phyloP scores from a whole-genome alignment of 148 eudicot species.

The Tetragonia tetragonoides region DNA sequence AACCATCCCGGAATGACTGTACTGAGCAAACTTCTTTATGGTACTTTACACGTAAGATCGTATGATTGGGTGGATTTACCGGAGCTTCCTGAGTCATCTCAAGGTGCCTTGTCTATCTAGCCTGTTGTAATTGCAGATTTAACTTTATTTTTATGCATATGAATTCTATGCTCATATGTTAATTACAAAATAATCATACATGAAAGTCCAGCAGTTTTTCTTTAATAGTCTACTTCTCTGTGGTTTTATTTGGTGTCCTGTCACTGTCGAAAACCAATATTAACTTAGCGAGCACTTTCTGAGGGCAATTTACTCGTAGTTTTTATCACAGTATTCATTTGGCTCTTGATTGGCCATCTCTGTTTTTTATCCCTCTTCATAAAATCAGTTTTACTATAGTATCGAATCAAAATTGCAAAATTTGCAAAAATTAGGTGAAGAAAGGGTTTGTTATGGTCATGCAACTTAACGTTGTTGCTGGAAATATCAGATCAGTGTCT shows the following conservation, averaged over 20 bases:
- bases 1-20: constrained; percentile 99
- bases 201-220: background rate
- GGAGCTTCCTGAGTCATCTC: constrained; percentile 52
- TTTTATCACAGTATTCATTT: background rate
- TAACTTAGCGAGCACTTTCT: background rate
- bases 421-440: too few species aligned
- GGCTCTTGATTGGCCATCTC: background rate
- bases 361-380: background rate
- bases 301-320: background rate
- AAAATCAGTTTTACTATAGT: too few species aligned
- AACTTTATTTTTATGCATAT: background rate
- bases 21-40: constrained; percentile 92
- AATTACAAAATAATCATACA: background rate
- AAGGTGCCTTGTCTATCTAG: constrained; percentile 44
- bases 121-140: background rate
- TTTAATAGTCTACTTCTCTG: background rate
- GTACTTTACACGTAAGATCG: constrained; percentile 71
- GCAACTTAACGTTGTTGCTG: too few species aligned
- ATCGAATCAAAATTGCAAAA: too few species aligned
- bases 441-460: too few species aligned
- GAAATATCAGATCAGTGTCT: too few species aligned
- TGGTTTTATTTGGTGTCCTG: background rate
- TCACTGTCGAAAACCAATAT: background rate
- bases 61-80: constrained; percentile 89
- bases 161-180: background rate